These are phyloP conservation scores for Boletus coffeatus DNA, from an alignment of 1,284 basidiomycete species.

Conservation along the genomic window DNA sequence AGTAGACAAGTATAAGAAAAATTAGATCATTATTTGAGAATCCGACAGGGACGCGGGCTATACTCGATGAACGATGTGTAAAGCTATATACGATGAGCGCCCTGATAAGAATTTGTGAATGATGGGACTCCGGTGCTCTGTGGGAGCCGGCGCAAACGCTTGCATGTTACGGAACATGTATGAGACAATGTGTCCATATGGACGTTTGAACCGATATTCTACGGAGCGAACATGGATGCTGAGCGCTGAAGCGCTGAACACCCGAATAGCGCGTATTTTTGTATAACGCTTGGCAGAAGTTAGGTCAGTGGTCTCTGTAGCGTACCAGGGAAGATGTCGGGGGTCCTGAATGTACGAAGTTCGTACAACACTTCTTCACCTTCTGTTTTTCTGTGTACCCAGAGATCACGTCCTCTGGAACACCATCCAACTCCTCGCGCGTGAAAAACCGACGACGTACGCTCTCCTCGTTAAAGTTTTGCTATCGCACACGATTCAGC, in stretches of 20 bases:
- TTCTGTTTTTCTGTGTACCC: too few relatives aligned
- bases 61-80: slow-evolving; percentile 29
- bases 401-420: too few relatives aligned
- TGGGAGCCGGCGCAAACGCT: slow-evolving; percentile 22
- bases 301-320: neutral
- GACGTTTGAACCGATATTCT: slow-evolving; percentile 1
- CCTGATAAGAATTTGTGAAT: slow-evolving; percentile 40
- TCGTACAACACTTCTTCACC: too few relatives aligned
- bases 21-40: slow-evolving; percentile 25
- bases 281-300: neutral
- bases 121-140: slow-evolving; percentile 36
- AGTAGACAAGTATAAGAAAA: slow-evolving; percentile 11
- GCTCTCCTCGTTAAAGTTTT: too few relatives aligned
- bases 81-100: slow-evolving; percentile 32
- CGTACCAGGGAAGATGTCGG: too few relatives aligned
- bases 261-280: neutral
- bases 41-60: slow-evolving; percentile 30
- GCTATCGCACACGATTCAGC: too few relatives aligned
- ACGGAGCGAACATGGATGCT: neutral
- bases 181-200: slow-evolving; percentile 1
- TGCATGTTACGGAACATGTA: slow-evolving; percentile 12
- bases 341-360: too few relatives aligned
- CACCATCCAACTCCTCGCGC: too few relatives aligned
- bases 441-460: too few relatives aligned
- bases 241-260: neutral